These are phyloP conservation scores for Penicillium sp. DNA, from an alignment of 2,329 filamentous ascomycete genomes.

Conservation along the genomic window DNA sequence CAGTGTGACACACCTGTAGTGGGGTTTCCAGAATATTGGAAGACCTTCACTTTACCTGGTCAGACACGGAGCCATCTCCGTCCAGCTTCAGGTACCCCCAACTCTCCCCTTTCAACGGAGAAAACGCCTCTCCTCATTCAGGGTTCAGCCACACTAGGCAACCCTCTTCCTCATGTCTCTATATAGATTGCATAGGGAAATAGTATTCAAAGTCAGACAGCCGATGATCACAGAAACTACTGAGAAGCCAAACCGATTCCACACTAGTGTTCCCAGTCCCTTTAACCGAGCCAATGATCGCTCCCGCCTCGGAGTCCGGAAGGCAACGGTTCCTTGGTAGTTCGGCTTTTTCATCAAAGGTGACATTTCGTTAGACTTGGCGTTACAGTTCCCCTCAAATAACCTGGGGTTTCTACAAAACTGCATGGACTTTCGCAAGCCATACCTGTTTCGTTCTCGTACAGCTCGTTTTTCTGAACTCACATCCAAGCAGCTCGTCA, in stretches of 20 bases:
- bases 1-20: not conserved
- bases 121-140: not conserved
- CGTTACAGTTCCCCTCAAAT: not conserved
- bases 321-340: not conserved
- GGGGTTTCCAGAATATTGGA: not conserved
- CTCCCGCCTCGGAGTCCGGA: not conserved
- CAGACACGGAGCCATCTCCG: not conserved
- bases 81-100: not conserved
- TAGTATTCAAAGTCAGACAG: not conserved
- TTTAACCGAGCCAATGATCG: slow-evolving; percentile 19
- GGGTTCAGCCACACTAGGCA: not conserved
- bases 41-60: not conserved
- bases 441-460: not conserved
- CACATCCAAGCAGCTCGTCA: not conserved
- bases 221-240: not conserved
- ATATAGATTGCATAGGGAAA: not conserved
- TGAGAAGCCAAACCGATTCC: not conserved
- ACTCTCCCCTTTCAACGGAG: not conserved
- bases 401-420: not conserved
- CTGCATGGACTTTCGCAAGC: not conserved
- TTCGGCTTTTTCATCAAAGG: not conserved
- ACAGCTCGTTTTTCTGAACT: not conserved
- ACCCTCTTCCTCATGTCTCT: not conserved
- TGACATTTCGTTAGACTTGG: not conserved
- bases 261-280: slow-evolving; percentile 1